Percentiles rank a stretch among this genome's conserved stretches.
Conservation (phyloP, 306 rosid species). For the Comarum palustre region DNA sequence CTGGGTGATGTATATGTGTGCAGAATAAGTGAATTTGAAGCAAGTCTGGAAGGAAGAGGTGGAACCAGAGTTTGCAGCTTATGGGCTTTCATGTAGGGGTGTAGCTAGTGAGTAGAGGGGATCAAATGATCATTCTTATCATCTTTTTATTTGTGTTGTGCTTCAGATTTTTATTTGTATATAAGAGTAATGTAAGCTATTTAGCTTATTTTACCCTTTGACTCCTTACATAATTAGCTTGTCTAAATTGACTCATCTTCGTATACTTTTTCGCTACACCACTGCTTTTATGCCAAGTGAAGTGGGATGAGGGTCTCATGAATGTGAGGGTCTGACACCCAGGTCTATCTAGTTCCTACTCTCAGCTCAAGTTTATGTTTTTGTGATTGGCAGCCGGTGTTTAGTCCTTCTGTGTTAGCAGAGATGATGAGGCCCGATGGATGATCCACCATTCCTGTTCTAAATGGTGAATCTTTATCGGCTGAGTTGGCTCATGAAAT, state of each 20-base stretch:
- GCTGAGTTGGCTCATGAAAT: slow-evolving; percentile 87
- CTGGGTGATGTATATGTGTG: not conserved
- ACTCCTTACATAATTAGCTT: too few relatives aligned
- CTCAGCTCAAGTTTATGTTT: not conserved
- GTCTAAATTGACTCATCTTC: too few relatives aligned
- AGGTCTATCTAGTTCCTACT: slow-evolving; percentile 38
- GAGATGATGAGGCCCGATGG: slow-evolving; percentile 93
- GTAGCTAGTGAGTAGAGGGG: too few relatives aligned
- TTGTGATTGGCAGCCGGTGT: slow-evolving; percentile 60
- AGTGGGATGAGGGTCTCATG: not conserved
- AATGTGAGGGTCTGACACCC: slow-evolving; percentile 59
- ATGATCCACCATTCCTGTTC: slow-evolving; percentile 60
- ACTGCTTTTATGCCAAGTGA: not conserved
- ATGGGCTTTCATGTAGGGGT: not conserved
- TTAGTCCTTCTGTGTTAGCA: slow-evolving; percentile 71
- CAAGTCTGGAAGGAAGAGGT: not conserved
- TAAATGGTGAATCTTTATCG: slow-evolving; percentile 57
- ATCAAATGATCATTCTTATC: too few relatives aligned
- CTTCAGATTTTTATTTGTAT: too few relatives aligned
- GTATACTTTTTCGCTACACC: too few relatives aligned
- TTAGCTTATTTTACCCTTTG: too few relatives aligned
- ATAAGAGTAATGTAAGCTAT: too few relatives aligned
- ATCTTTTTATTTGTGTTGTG: too few relatives aligned
- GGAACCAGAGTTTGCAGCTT: not conserved
- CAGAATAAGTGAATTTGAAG: not conserved